Evolutionary conservation across 495 filamentous ascomycete genomes (phyloP).

Genomic region (Pyronema omphalodes): DNA sequence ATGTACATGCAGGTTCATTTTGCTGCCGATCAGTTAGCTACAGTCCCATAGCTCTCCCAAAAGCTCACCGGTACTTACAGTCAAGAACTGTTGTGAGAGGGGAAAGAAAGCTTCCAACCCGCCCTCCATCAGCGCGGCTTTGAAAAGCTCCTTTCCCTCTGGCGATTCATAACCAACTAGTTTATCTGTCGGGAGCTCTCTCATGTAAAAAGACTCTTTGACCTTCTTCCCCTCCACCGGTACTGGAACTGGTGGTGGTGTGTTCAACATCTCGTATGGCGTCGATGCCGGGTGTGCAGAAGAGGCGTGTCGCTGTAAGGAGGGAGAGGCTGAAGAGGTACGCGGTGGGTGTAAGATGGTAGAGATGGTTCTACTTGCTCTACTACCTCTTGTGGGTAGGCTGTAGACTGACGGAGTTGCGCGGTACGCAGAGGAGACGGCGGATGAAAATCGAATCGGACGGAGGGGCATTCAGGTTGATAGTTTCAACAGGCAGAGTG

Average conservation of each 20-base stretch:
- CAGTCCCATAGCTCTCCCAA: not conserved
- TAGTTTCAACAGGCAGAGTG: not conserved
- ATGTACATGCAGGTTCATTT: slow-evolving; percentile 22
- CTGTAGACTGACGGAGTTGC: slow-evolving; percentile 8
- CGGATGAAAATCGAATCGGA: not conserved
- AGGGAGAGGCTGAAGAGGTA: slow-evolving; percentile 12
- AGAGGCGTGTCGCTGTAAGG: slow-evolving; percentile 7
- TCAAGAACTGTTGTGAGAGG: slow-evolving; percentile 21
- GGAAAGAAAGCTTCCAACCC: slow-evolving; percentile 22
- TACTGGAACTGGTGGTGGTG: not conserved
- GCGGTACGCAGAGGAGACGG: not conserved
- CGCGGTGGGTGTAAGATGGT: slow-evolving; percentile 1
- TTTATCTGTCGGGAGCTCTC: slow-evolving; percentile 16
- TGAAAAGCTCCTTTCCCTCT: slow-evolving; percentile 20
- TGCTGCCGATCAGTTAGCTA: slow-evolving; percentile 9
- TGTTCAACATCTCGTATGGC: not conserved
- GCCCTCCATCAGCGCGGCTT: slow-evolving; percentile 13
- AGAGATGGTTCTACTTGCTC: too few relatives aligned
- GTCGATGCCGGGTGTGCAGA: slow-evolving; percentile 4
- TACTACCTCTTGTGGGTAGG: slow-evolving; percentile 7
- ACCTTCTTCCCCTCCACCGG: not conserved
- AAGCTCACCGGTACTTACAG: slow-evolving; percentile 4
- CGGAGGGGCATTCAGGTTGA: not conserved
- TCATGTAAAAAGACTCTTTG: slow-evolving; percentile 20
- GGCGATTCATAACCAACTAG: slow-evolving; percentile 18